A percentile compares a stretch with the other conserved stretches of the same genome.
phyloP scores from a whole-genome alignment of 495 filamentous ascomycete genomes.

The Penicillium lividum region DNA sequence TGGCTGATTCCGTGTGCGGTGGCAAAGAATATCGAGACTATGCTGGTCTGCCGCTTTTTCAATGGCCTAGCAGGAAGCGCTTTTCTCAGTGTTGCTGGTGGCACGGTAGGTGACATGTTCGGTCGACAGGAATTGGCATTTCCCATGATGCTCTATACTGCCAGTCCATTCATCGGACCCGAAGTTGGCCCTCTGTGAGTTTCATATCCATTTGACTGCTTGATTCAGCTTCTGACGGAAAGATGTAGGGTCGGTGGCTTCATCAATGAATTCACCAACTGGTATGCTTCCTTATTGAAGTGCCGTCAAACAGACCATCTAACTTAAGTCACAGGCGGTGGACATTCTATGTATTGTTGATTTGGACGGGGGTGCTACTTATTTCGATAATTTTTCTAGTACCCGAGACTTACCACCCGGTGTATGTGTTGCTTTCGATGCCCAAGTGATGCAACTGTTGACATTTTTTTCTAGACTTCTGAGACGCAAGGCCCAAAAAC shows the following conservation, averaged over 20 bases:
- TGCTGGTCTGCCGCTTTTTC: constrained; percentile 82
- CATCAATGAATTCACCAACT: constrained; percentile 73
- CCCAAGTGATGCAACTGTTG: constrained; percentile 27
- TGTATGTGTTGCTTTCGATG: constrained; percentile 35
- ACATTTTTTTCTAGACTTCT: constrained; percentile 54
- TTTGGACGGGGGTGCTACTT: constrained; percentile 71
- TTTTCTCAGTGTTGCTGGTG: constrained; percentile 87
- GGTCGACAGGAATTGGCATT: constrained; percentile 67
- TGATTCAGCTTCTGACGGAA: background rate
- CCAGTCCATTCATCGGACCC: constrained; percentile 72
- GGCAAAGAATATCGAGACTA: constrained; percentile 77
- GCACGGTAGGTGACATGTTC: constrained; percentile 91
- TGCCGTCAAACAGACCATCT: background rate
- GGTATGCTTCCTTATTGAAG: constrained; percentile 43
- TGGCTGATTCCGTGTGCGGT: constrained; percentile 89
- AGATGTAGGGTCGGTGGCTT: constrained; percentile 58
- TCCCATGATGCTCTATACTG: constrained; percentile 83
- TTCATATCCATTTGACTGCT: constrained; percentile 46
- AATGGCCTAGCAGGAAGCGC: constrained; percentile 82
- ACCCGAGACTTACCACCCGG: constrained; percentile 88
- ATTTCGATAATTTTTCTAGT: constrained; percentile 68
- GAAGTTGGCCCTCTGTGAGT: constrained; percentile 43
- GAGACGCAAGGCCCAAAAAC: constrained; percentile 66
- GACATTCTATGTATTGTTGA: constrained; percentile 85
- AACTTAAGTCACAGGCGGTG: constrained; percentile 56